A percentile compares a stretch with the other conserved stretches of the same genome.
These are phyloP conservation scores for Fusarium denticulatum DNA, from an alignment of 2,329 filamentous ascomycete genomes.

Conservation along the genomic window DNA sequence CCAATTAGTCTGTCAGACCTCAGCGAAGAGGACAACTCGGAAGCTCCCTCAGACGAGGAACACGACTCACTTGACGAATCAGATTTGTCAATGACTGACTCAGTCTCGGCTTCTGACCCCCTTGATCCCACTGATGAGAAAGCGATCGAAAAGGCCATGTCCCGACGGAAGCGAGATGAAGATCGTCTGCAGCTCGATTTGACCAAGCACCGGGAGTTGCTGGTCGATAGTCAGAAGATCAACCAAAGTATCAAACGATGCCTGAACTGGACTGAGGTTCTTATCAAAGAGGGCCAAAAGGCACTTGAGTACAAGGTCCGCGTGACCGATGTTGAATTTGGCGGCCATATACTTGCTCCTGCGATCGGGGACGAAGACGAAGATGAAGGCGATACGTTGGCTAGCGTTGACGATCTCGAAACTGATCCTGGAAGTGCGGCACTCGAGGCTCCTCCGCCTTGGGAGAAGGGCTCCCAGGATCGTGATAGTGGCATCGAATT, in stretches of 20 bases:
- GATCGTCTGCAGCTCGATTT: slow-evolving; percentile 86
- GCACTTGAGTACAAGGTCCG: slow-evolving; percentile 85
- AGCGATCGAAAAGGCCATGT: slow-evolving; percentile 40
- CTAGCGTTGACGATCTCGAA: slow-evolving; percentile 26
- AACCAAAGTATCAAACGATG: slow-evolving; percentile 94
- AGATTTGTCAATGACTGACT: slow-evolving; percentile 56
- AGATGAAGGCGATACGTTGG: slow-evolving; percentile 38
- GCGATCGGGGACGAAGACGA: slow-evolving; percentile 67
- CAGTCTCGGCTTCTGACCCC: slow-evolving; percentile 45
- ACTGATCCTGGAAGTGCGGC: slow-evolving; percentile 33
- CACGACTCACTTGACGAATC: slow-evolving; percentile 64
- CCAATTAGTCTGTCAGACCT: slow-evolving; percentile 61
- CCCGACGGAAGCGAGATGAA: slow-evolving; percentile 77
- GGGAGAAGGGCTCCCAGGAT: slow-evolving; percentile 56
- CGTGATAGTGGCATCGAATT: slow-evolving; percentile 65
- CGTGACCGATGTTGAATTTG: slow-evolving; percentile 81
- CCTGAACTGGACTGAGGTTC: slow-evolving; percentile 85
- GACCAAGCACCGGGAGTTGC: slow-evolving; percentile 85
- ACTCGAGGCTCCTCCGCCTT: slow-evolving; percentile 43
- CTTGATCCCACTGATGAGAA: slow-evolving; percentile 52
- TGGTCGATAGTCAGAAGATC: slow-evolving; percentile 92
- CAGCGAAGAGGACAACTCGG: slow-evolving; percentile 50
- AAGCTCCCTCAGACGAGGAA: slow-evolving; percentile 52
- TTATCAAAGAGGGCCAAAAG: slow-evolving; percentile 89
- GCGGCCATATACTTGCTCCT: slow-evolving; percentile 77